Conservation (phyloP, 805 yeast genomes). For the Teunomyces cretensis region DNA sequence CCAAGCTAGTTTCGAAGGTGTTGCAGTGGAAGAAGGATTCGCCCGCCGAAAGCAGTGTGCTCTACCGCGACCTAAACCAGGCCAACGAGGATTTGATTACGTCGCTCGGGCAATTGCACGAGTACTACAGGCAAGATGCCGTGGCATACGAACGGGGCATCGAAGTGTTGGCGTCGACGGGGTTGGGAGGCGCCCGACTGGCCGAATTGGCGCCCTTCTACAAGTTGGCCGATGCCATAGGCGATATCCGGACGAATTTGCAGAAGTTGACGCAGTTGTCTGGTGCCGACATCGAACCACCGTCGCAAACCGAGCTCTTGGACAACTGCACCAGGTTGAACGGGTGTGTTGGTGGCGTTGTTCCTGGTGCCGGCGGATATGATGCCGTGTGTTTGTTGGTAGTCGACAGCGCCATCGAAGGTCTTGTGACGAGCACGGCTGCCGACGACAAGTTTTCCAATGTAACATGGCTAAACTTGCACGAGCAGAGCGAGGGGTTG, state of each 20-base stretch:
- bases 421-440: constrained; percentile 19
- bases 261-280: constrained; percentile 60
- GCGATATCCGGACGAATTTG: constrained; percentile 55
- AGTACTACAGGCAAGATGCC: constrained; percentile 27
- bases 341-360: constrained; percentile 94
- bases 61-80: constrained; percentile 56
- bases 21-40: constrained; percentile 61
- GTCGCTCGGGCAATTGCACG: constrained; percentile 43
- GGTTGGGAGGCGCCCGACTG: background rate
- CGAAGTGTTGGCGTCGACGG: constrained; percentile 1
- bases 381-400: constrained; percentile 85
- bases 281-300: constrained; percentile 89
- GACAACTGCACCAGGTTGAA: constrained; percentile 47
- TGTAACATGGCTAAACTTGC: constrained; percentile 68
- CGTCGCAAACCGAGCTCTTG: constrained; percentile 65
- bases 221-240: constrained; percentile 39
- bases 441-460: constrained; percentile 32
- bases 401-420: constrained; percentile 41
- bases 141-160: constrained; percentile 32
- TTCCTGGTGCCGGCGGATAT: constrained; percentile 98
- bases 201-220: constrained; percentile 5
- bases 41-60: constrained; percentile 47
- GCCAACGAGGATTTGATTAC: constrained; percentile 60
- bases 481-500: constrained; percentile 62
- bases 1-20: constrained; percentile 79